These are phyloP conservation scores for Aphanomyces invadans DNA, from an alignment of 352 stramenopile species.

Conservation along the genomic window DNA sequence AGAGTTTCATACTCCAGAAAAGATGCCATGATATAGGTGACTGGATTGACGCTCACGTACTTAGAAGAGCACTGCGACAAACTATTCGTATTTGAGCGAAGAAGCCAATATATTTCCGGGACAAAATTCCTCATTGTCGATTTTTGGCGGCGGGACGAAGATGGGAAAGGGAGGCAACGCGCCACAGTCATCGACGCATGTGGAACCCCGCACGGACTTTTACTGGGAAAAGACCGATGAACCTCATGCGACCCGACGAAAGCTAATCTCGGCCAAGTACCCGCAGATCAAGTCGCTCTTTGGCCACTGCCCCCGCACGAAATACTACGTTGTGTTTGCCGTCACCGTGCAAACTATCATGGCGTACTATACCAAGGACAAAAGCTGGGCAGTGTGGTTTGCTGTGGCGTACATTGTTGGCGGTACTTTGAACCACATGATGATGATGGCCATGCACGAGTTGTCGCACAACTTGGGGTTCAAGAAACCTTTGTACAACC, in stretches of 20 bases:
- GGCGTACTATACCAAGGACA: conserved; percentile 54
- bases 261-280: conserved; percentile 81
- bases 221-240: conserved; percentile 79
- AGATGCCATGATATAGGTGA: too few species aligned
- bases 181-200: background rate
- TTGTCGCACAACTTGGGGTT: conserved; percentile 94
- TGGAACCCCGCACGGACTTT: conserved; percentile 45
- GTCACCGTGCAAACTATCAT: conserved; percentile 79
- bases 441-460: conserved; percentile 96
- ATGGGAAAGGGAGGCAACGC: conserved; percentile 24
- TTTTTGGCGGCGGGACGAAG: background rate
- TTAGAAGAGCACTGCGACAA: too few species aligned
- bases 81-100: background rate
- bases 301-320: conserved; percentile 72
- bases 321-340: conserved; percentile 73
- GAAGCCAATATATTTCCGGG: conserved; percentile 14
- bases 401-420: conserved; percentile 80
- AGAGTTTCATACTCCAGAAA: too few species aligned
- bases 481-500: conserved; percentile 86
- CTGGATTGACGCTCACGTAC: too few species aligned
- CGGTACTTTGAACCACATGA: conserved; percentile 90
- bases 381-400: conserved; percentile 55
- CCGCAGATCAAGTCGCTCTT: conserved; percentile 88
- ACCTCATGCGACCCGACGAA: conserved; percentile 78
- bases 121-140: conserved; percentile 11